Conservation (phyloP, 306 rosid species). For the Fragaria nilgerrensis region DNA sequence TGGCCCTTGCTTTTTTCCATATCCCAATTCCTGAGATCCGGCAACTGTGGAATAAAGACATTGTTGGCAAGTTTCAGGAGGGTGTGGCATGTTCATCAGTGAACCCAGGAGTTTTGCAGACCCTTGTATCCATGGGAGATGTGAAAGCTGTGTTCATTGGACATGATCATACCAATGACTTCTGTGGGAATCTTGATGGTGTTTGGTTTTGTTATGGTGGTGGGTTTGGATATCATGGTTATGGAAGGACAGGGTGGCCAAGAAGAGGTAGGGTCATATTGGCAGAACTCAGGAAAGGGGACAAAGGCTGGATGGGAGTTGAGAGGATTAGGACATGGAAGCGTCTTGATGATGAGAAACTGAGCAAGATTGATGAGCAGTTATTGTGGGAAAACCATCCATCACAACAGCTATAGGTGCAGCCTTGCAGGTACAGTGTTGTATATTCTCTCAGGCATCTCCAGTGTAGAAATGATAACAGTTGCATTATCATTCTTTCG, state of each 20-base stretch:
- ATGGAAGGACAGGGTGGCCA: slow-evolving; percentile 77
- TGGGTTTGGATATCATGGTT: slow-evolving; percentile 89
- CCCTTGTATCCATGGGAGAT: slow-evolving; percentile 64
- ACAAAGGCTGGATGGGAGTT: slow-evolving; percentile 56
- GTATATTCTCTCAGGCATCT: not conserved
- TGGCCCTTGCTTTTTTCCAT: slow-evolving; percentile 74
- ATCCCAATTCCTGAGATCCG: slow-evolving; percentile 83
- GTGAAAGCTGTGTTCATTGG: slow-evolving; percentile 94
- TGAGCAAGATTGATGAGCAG: slow-evolving; percentile 80
- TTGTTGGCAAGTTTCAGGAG: slow-evolving; percentile 74
- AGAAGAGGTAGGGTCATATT: slow-evolving; percentile 77
- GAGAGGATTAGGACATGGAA: slow-evolving; percentile 82
- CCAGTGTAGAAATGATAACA: not conserved
- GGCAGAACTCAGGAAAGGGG: slow-evolving; percentile 65
- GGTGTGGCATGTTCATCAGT: slow-evolving; percentile 73
- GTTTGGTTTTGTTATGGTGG: slow-evolving; percentile 98
- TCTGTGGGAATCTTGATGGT: slow-evolving; percentile 75
- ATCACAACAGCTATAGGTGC: slow-evolving; percentile 10
- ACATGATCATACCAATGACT: slow-evolving; percentile 87
- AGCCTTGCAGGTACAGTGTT: not conserved
- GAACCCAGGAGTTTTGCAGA: slow-evolving; percentile 67
- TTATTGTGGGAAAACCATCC: slow-evolving; percentile 48
- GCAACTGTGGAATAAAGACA: slow-evolving; percentile 46
- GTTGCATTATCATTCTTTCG: not conserved
- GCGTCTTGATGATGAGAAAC: slow-evolving; percentile 69